Conservation (phyloP, 768 basidiomycete genomes). For the Hebeloma cylindrosporum region DNA sequence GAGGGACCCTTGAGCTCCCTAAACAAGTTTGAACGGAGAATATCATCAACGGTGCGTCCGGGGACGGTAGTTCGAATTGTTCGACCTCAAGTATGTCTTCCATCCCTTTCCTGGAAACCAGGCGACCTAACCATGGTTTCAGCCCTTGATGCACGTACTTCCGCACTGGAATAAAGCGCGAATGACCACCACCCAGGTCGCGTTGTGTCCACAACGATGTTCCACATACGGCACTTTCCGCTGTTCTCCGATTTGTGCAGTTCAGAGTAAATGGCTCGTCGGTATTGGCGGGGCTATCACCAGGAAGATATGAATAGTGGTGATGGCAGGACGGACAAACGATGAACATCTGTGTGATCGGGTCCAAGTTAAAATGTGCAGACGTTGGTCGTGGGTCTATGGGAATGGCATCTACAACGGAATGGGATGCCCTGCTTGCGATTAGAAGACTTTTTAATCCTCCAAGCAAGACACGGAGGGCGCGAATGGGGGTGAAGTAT, state of each 20-base stretch:
- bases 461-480: slow-evolving; percentile 19
- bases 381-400: slow-evolving; percentile 22
- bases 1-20: slow-evolving; percentile 15
- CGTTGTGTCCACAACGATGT: slow-evolving; percentile 20
- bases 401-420: slow-evolving; percentile 11
- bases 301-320: slow-evolving; percentile 16
- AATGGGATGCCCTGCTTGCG: neutral
- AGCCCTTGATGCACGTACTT: slow-evolving; percentile 24
- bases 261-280: neutral
- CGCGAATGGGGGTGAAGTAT: slow-evolving; percentile 21
- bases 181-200: neutral
- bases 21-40: slow-evolving; percentile 22
- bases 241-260: slow-evolving; percentile 12
- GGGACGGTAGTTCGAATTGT: slow-evolving; percentile 3
- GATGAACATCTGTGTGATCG: slow-evolving; percentile 18
- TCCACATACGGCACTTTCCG: slow-evolving; percentile 15
- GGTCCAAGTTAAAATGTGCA: slow-evolving; percentile 21
- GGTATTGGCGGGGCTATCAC: neutral
- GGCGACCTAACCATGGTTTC: slow-evolving; percentile 25
- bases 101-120: slow-evolving; percentile 26
- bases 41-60: slow-evolving; percentile 16
- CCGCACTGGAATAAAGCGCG: slow-evolving; percentile 6
- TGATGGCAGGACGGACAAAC: slow-evolving; percentile 26
- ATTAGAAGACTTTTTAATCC: slow-evolving; percentile 20
- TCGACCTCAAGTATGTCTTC: slow-evolving; percentile 21